Evolutionary conservation across 495 filamentous ascomycete species (phyloP), one percentile per base, ranked within the genome.

Genomic region (Daldinia caldariorum): DNA sequence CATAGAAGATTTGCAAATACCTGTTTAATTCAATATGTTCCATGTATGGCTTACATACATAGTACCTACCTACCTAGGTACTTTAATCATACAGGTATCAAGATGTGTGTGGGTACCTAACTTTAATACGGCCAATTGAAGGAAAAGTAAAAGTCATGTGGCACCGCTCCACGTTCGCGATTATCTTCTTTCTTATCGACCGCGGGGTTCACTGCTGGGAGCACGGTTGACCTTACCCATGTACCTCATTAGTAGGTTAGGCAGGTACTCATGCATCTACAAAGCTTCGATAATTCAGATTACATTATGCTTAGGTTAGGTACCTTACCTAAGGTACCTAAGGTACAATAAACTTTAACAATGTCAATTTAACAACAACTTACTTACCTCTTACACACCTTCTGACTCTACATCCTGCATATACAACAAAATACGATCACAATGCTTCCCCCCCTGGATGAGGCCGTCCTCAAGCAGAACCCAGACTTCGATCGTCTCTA

Each of bases 391-490:
- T n/a, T n/a, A n/a, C n/a, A n/a, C n/a, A n/a, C 9, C 37, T 39
- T 14, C 13, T 14, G 13, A 12, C 37, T 39, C 13, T 13, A 9
- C 20, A 0, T 2, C 3, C 2, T 47, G 43, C 43, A 18, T 18
- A 5, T 22, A 7, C 22, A 22, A 47, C 9, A 22, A 47, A 74
- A 57, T 38, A 64, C 14, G 50, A 32, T 29, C 50, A 83, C 63
- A 37, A 92, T 92, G 90, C 79, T 91, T 3, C 88, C 89, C 0
- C 88, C 88, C 6, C 83, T 90, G 56, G 89, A 91, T 34, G 83
- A 86, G 29, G 74, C 82, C 0, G 82, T 92, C 51, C 79, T 92
- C 1, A 79, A 86, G 55, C 81, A 80, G 31, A 91, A 91, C 62
- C 88, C 88, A 22, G 81, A 88, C 50, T 92, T 92, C 67, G 86